Base-by-base conservation (phyloP, 2,329 filamentous ascomycete genomes). In the Acephala macrosclerotiorum region DNA sequence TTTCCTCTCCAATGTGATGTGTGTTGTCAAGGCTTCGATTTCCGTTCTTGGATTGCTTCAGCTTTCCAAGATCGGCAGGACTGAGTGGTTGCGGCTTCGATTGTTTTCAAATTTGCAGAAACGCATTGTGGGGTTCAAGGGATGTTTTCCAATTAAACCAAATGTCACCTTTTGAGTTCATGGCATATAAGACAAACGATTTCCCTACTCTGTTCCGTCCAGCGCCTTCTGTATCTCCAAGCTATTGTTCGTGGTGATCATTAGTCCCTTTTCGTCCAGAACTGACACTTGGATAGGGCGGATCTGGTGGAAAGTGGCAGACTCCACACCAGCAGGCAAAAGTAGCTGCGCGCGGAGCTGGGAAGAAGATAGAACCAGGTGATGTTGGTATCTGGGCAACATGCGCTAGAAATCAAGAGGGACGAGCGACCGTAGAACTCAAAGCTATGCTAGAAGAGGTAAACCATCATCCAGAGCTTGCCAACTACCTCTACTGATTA, bases 381-480 rank as follows among this genome's bases (percentile, higher is more conserved):
- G 90, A 94, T 73, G 81, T 84, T 60, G 92, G 92, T 5, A 88
- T 95, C 65, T 95, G 91, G 91, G 89, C 90, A 33, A 94, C 91
- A 0, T 94, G 91, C 75, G 87, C 90, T 60, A 86, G 90, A 75
- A 87, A 87, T 70, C 90, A 91, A 80, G 91, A 92, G 78, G 83
- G 82, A 49, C 90, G 89, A 77, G 90, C 91, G 16, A 84, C 91
- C 2, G 81, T 83, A 58, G 92, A 95, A 75, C 83, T 94, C 68
- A 83, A 82, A 64, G 79, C 85, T 65, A 79, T 94, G 25, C 91
- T 93, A 73, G 83, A 89, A 51, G 84, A 91, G 80, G 89, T 91
- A 78, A 67, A 81, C 75, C 16, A 38, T 14, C 40, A 18, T 16
- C 29, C 12, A 11, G 6, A 20, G 16, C 11, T 47, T 25, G 18